These are phyloP conservation scores for Zea luxurians DNA, from an alignment of 176 grass and related monocot genomes.

Conservation along the genomic window DNA sequence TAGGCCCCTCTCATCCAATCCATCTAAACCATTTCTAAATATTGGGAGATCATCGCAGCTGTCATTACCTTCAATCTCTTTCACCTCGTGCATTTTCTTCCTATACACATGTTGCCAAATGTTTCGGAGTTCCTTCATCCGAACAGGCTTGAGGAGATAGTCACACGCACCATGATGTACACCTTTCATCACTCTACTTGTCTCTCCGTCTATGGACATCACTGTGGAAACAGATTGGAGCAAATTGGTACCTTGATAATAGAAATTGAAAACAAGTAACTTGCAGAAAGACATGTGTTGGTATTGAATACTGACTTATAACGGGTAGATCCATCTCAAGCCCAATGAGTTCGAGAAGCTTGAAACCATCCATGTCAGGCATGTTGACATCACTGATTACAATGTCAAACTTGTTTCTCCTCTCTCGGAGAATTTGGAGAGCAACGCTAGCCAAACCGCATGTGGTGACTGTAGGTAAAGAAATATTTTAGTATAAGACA, in stretches of 20 bases:
- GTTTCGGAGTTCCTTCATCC: constrained; percentile 98
- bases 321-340: constrained; percentile 98
- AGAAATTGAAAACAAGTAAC: constrained; percentile 34
- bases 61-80: constrained; percentile 80
- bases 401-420: constrained; percentile 90
- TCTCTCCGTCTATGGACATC: constrained; percentile 99
- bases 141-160: constrained; percentile 95
- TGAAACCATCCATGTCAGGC: constrained; percentile 99
- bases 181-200: constrained; percentile 99
- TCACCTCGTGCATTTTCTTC: constrained; percentile 97
- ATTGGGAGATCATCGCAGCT: constrained; percentile 72
- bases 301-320: constrained; percentile 75
- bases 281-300: constrained; percentile 30
- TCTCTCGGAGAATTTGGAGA: constrained; percentile 82
- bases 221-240: constrained; percentile 64
- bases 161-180: constrained; percentile 97
- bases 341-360: constrained; percentile 96
- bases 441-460: constrained; percentile 79
- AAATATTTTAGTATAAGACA: constrained; percentile 33
- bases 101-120: constrained; percentile 98
- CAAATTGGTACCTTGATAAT: constrained; percentile 40
- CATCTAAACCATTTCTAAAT: constrained; percentile 62
- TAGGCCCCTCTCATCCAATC: constrained; percentile 65
- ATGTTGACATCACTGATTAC: constrained; percentile 99
- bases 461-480: constrained; percentile 69